A percentile compares a stretch with the other conserved stretches of the same genome.
Evolutionary conservation across 805 yeast species (phyloP).

Genomic region (Starmerella sirachaensis): DNA sequence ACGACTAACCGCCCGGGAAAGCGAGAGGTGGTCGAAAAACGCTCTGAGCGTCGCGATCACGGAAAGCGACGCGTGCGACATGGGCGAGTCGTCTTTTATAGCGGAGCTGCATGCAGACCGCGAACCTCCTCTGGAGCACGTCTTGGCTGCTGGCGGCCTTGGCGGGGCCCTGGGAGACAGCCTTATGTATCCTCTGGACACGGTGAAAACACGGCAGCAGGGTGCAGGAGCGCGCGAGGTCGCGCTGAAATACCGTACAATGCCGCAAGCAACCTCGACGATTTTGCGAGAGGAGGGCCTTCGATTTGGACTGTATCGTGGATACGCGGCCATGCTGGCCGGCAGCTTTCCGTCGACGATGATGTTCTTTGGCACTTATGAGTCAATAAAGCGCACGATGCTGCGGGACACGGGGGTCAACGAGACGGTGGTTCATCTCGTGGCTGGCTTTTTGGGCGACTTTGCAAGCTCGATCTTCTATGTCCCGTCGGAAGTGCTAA

Average conservation of each 20-base stretch:
- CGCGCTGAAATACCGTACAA: conserved; percentile 48
- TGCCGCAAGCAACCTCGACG: conserved; percentile 63
- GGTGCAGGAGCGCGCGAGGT: conserved; percentile 56
- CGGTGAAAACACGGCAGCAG: conserved; percentile 94
- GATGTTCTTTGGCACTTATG: conserved; percentile 87
- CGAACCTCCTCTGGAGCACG: conserved; percentile 24
- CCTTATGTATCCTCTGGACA: conserved; percentile 88
- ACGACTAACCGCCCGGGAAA: too few species aligned
- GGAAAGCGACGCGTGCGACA: conserved; percentile 2
- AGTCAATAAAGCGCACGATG: conserved; percentile 58
- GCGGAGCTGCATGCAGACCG: conserved; percentile 10
- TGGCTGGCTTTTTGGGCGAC: conserved; percentile 91
- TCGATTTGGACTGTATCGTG: conserved; percentile 75
- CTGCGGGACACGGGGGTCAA: conserved; percentile 52
- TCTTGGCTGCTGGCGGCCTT: conserved; percentile 75
- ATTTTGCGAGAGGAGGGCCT: conserved; percentile 80
- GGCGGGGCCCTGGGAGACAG: conserved; percentile 93
- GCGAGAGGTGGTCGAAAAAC: too few species aligned
- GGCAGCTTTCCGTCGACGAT: conserved; percentile 89
- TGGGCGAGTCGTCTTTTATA: conserved; percentile 16
- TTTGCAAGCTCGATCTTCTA: conserved; percentile 76
- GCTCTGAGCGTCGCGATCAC: too few species aligned
- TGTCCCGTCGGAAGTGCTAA: conserved; percentile 91
- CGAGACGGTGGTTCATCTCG: conserved; percentile 67
- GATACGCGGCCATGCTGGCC: conserved; percentile 79